A percentile compares a stretch with the other conserved stretches of the same genome.
phyloP scores from a whole-genome alignment of 1,284 basidiomycete species.

The Heterobasidion occidentale region DNA sequence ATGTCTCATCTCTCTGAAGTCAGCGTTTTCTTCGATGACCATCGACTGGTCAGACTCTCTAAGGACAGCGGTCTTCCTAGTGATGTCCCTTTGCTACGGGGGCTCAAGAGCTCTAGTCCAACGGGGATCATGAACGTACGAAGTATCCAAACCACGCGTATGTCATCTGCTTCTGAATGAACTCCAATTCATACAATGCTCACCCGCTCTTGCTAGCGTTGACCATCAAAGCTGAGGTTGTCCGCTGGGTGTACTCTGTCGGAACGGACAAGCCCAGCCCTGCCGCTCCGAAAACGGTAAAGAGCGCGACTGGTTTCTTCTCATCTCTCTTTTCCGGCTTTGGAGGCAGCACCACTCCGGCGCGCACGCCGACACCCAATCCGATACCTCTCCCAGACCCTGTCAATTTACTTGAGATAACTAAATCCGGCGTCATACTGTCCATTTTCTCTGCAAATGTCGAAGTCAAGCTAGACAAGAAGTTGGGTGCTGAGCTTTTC shows the following conservation, averaged over 20 bases:
- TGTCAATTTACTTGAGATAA: conserved; percentile 49
- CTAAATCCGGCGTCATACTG: conserved; percentile 65
- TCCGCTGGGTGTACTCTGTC: conserved; percentile 73
- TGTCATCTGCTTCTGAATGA: conserved; percentile 15
- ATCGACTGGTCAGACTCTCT: conserved; percentile 65
- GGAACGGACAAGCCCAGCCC: conserved; percentile 54
- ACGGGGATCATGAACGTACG: conserved; percentile 61
- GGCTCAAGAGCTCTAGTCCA: conserved; percentile 38
- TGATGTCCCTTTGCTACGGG: conserved; percentile 48
- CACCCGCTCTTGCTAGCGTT: conserved; percentile 38
- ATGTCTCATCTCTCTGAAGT: conserved; percentile 80
- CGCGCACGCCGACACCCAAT: conserved; percentile 30
- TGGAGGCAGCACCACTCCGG: conserved; percentile 34
- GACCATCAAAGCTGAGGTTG: conserved; percentile 76
- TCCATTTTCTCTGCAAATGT: conserved; percentile 82
- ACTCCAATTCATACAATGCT: neutral
- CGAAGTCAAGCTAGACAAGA: conserved; percentile 64
- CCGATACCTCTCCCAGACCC: conserved; percentile 27
- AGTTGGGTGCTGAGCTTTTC: conserved; percentile 74
- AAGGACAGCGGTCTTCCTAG: conserved; percentile 63
- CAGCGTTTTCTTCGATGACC: conserved; percentile 74
- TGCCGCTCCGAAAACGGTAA: conserved; percentile 24
- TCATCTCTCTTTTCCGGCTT: conserved; percentile 70
- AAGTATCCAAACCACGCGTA: conserved; percentile 59
- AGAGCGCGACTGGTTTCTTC: conserved; percentile 55